Evolutionary conservation across 169 alveolate species (phyloP).

Genomic region (Nephromyces sp.): DNA sequence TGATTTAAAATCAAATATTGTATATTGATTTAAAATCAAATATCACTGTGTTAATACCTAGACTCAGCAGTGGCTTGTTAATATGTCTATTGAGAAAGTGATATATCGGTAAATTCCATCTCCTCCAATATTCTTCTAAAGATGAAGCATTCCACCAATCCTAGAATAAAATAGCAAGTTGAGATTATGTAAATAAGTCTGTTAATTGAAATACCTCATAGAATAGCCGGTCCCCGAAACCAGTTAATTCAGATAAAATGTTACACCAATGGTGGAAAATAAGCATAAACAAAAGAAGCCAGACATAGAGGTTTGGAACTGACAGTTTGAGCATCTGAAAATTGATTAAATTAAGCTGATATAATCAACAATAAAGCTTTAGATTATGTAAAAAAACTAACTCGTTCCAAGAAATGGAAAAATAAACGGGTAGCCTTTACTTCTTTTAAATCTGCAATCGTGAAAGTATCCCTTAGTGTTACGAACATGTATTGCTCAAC

Average conservation of each 20-base stretch:
- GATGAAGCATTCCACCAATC: constrained; percentile 91
- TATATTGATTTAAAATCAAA: constrained; percentile 37
- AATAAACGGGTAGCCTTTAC: constrained; percentile 21
- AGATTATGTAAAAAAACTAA: neutral
- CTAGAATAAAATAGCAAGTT: constrained; percentile 5
- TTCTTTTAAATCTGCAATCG: constrained; percentile 57
- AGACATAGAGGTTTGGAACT: constrained; percentile 78
- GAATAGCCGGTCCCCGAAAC: constrained; percentile 85
- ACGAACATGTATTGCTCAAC: constrained; percentile 74
- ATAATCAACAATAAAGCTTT: neutral
- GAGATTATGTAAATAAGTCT: neutral
- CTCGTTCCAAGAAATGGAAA: constrained; percentile 39
- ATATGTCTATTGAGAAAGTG: constrained; percentile 81
- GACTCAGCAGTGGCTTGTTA: constrained; percentile 75
- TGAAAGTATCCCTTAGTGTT: constrained; percentile 70
- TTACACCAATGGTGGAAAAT: constrained; percentile 84
- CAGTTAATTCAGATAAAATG: constrained; percentile 80
- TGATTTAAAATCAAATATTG: neutral
- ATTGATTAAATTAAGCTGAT: neutral
- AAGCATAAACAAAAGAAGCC: constrained; percentile 80
- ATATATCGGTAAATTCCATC: constrained; percentile 90
- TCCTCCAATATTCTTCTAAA: constrained; percentile 82
- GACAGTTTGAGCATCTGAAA: constrained; percentile 67
- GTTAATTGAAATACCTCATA: constrained; percentile 50
- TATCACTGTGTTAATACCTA: constrained; percentile 56